Conservation (phyloP, 2,329 filamentous ascomycete species). For the Talaromyces albobiverticillius region DNA sequence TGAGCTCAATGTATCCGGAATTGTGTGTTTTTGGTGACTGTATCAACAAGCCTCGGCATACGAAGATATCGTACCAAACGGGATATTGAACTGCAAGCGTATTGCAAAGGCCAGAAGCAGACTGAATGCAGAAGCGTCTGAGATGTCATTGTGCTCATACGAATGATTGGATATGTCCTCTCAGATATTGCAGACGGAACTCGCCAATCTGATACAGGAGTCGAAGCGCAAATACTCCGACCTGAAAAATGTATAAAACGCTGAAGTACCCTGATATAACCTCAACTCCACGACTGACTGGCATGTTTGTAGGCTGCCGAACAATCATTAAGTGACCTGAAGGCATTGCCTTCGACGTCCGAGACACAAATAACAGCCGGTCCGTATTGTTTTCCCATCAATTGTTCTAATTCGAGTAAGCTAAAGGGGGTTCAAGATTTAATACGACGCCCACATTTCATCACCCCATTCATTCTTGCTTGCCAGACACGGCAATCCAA, state of each 20-base stretch:
- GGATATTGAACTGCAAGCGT: constrained; percentile 5
- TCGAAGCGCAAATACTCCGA: constrained; percentile 93
- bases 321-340: constrained; percentile 88
- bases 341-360: constrained; percentile 67
- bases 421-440: constrained; percentile 61
- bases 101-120: constrained; percentile 4
- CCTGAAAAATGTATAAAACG: constrained; percentile 61
- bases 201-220: constrained; percentile 88
- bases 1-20: neutral
- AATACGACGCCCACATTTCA: constrained; percentile 74
- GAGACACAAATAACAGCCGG: constrained; percentile 73
- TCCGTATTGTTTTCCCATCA: constrained; percentile 33
- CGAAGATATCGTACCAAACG: neutral
- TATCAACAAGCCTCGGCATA: neutral
- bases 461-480: constrained; percentile 90
- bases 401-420: constrained; percentile 5
- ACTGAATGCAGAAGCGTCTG: constrained; percentile 7
- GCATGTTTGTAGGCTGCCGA: constrained; percentile 70
- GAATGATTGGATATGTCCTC: constrained; percentile 69
- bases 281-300: constrained; percentile 23
- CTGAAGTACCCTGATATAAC: constrained; percentile 2
- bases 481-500: constrained; percentile 88
- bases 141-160: constrained; percentile 23
- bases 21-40: neutral
- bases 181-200: constrained; percentile 82